Evolutionary conservation across 805 yeast genomes (phyloP).

Genomic region (Candida patagonica): DNA sequence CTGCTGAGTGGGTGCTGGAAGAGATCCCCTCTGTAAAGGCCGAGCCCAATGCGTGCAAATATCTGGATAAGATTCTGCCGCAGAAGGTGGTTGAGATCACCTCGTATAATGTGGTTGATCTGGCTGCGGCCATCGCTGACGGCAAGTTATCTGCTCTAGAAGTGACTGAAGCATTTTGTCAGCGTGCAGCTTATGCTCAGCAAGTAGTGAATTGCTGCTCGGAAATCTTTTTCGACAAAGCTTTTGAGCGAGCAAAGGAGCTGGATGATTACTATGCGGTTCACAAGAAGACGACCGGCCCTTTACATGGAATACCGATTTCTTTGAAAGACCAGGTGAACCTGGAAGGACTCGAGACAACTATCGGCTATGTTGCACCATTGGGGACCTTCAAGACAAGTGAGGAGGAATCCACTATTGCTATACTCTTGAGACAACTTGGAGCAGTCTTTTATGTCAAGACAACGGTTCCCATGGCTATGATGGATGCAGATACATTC

Average conservation of each 20-base stretch:
- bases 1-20: slow-evolving; percentile 7
- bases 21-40: slow-evolving; percentile 5
- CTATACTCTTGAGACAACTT: slow-evolving; percentile 11
- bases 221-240: slow-evolving; percentile 45
- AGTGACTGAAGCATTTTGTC: slow-evolving; percentile 46
- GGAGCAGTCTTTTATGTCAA: slow-evolving; percentile 51
- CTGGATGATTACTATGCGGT: slow-evolving; percentile 42
- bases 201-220: slow-evolving; percentile 36
- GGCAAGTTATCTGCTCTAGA: slow-evolving; percentile 35
- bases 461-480: slow-evolving; percentile 45
- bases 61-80: slow-evolving; percentile 7
- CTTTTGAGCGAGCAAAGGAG: slow-evolving; percentile 46
- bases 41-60: slow-evolving; percentile 2
- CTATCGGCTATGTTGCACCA: slow-evolving; percentile 34
- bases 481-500: slow-evolving; percentile 41
- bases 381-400: slow-evolving; percentile 33
- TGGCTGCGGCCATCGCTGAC: slow-evolving; percentile 32
- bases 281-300: slow-evolving; percentile 45
- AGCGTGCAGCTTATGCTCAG: slow-evolving; percentile 49
- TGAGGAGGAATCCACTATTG: slow-evolving; percentile 15
- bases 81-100: slow-evolving; percentile 6
- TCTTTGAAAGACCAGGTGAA: slow-evolving; percentile 48
- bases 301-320: slow-evolving; percentile 59
- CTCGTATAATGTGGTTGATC: slow-evolving; percentile 13
- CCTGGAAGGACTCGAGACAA: slow-evolving; percentile 39